These are phyloP conservation scores for Sugiyamaella smithiae DNA, from an alignment of 805 yeast species.

Conservation along the genomic window DNA sequence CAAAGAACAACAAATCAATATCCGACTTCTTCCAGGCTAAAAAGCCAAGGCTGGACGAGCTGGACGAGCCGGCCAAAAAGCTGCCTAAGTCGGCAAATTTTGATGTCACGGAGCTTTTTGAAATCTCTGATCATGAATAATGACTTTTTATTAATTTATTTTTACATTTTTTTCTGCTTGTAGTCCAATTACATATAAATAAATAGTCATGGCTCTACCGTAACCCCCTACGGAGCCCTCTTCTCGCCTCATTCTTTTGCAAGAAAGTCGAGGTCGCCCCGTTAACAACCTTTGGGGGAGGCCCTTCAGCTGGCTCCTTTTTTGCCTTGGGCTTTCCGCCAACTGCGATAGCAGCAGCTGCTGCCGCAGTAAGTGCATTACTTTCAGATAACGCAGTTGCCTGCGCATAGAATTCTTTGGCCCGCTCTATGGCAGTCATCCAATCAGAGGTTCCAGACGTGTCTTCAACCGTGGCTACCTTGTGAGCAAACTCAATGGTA, in stretches of 20 bases:
- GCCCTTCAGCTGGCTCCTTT: conserved; percentile 2
- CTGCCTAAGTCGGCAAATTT: too few relatives aligned
- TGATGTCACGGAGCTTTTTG: conserved; percentile 4
- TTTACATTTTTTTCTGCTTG: neutral
- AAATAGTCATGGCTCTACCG: conserved; percentile 2
- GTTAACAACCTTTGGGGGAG: conserved; percentile 15
- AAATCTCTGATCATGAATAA: conserved; percentile 2
- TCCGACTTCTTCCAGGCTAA: neutral
- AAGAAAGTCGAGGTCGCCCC: conserved; percentile 21
- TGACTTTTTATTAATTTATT: neutral
- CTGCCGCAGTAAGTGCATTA: conserved; percentile 33
- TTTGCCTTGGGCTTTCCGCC: conserved; percentile 12
- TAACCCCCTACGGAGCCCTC: conserved; percentile 9
- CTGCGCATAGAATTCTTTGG: conserved; percentile 32
- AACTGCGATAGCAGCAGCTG: conserved; percentile 37
- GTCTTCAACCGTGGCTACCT: conserved; percentile 35
- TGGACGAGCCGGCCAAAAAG: too few relatives aligned
- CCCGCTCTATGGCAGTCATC: conserved; percentile 32
- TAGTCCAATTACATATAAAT: conserved; percentile 4
- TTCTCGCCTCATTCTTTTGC: conserved; percentile 23
- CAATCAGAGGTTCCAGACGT: conserved; percentile 32
- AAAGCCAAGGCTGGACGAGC: neutral
- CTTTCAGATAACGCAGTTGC: conserved; percentile 26
- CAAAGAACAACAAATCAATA: neutral
- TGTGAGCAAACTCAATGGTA: conserved; percentile 34